Evolutionary conservation across 306 rosid genomes (phyloP).

Genomic region (Vicia faba): DNA sequence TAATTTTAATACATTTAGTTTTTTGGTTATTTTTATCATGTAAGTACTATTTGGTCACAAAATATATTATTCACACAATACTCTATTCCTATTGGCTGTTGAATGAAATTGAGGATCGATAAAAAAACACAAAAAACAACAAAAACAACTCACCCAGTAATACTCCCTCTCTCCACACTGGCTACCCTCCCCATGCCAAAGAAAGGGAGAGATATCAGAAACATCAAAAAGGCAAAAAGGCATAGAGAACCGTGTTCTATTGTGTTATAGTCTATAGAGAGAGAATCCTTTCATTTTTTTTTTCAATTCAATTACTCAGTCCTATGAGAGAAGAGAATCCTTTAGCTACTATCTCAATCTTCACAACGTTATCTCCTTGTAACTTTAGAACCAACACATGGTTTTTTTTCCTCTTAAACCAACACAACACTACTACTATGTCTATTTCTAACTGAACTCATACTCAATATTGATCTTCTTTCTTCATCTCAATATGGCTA

Average conservation of each 20-base stretch:
- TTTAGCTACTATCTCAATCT: constrained; percentile 71
- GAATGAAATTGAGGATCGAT: no score
- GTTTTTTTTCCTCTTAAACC: constrained; percentile 26
- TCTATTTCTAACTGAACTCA: not conserved
- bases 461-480: no score
- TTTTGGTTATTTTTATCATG: no score
- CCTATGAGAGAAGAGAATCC: constrained; percentile 47
- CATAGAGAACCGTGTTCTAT: constrained; percentile 69
- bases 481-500: no score
- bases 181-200: constrained; percentile 18
- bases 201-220: constrained; percentile 43
- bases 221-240: constrained; percentile 63
- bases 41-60: no score
- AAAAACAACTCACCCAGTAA: no score
- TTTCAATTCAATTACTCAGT: constrained; percentile 5
- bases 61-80: no score
- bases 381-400: constrained; percentile 49
- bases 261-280: no score
- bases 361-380: constrained; percentile 74
- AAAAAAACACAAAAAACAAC: no score
- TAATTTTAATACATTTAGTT: no score
- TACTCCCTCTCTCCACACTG: constrained; percentile 25
- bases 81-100: no score
- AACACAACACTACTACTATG: not conserved
- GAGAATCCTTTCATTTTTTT: not conserved